phyloP scores from a whole-genome alignment of 352 stramenopile species.

The Peronosclerospora sorghi region DNA sequence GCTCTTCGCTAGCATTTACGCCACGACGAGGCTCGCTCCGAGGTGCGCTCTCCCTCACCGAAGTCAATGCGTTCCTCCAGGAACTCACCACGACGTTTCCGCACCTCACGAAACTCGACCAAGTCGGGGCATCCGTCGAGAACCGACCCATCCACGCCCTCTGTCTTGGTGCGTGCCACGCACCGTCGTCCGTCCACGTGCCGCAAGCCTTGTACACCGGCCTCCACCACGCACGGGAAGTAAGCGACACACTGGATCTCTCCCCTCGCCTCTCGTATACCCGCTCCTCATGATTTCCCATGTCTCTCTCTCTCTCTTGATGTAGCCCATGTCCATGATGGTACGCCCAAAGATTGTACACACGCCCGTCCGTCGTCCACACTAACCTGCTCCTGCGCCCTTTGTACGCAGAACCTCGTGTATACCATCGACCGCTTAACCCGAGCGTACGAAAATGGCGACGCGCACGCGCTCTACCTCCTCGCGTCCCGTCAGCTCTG shows the following conservation, averaged over 20 bases:
- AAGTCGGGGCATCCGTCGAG: constrained; percentile 50
- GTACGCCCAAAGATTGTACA: constrained; percentile 13
- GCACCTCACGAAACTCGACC: constrained; percentile 34
- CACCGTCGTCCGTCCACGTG: constrained; percentile 4
- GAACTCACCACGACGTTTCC: constrained; percentile 28
- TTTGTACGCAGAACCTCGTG: constrained; percentile 44
- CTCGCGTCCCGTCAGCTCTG: constrained; percentile 63
- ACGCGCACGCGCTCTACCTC: constrained; percentile 38
- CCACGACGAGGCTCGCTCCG: constrained; percentile 49
- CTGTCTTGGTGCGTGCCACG: constrained; percentile 48
- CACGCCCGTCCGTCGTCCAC: neutral
- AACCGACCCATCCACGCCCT: constrained; percentile 48
- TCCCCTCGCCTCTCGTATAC: no score
- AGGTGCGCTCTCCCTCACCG: constrained; percentile 46
- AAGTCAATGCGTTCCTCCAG: constrained; percentile 53
- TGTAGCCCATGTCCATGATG: constrained; percentile 82
- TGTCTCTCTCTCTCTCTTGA: neutral
- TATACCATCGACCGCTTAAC: constrained; percentile 76
- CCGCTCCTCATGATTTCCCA: neutral
- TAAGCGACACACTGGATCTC: no score
- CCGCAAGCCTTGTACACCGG: constrained; percentile 70
- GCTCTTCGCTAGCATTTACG: constrained; percentile 19
- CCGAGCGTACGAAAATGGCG: constrained; percentile 42
- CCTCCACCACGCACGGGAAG: constrained; percentile 78
- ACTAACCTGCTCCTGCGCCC: constrained; percentile 1